These are phyloP conservation scores for Linaria vulgaris DNA, from an alignment of 257 asterid genomes.

Conservation along the genomic window DNA sequence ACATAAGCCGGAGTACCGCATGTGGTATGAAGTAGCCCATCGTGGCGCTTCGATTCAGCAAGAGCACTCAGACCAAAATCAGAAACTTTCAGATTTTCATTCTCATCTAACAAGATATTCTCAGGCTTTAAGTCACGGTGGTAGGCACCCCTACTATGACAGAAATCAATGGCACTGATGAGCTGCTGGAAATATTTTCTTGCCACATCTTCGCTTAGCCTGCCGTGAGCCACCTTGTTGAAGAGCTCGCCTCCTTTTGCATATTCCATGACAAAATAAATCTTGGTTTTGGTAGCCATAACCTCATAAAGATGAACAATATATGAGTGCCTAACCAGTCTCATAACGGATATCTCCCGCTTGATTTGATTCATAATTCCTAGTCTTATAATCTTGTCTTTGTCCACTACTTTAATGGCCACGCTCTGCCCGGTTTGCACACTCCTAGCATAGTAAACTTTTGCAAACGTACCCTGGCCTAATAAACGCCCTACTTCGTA, in stretches of 20 bases:
- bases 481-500: slow-evolving; percentile 71
- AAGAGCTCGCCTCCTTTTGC: slow-evolving; percentile 83
- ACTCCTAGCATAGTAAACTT: slow-evolving; percentile 59
- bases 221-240: slow-evolving; percentile 57
- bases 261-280: slow-evolving; percentile 67
- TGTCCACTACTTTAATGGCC: slow-evolving; percentile 74
- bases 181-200: slow-evolving; percentile 59
- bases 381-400: slow-evolving; percentile 47
- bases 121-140: too few relatives aligned
- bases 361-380: slow-evolving; percentile 61
- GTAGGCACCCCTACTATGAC: too few relatives aligned
- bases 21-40: too few relatives aligned
- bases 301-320: slow-evolving; percentile 69
- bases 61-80: too few relatives aligned
- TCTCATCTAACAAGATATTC: too few relatives aligned
- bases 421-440: slow-evolving; percentile 56
- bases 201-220: slow-evolving; percentile 55
- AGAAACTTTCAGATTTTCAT: too few relatives aligned
- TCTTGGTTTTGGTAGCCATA: slow-evolving; percentile 80
- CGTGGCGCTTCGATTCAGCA: too few relatives aligned
- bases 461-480: slow-evolving; percentile 82
- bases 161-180: slow-evolving; percentile 52
- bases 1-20: too few relatives aligned
- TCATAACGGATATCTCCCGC: slow-evolving; percentile 70
- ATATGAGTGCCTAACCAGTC: slow-evolving; percentile 59